phyloP scores from a whole-genome alignment of 306 rosid genomes.

The Corylus americana region DNA sequence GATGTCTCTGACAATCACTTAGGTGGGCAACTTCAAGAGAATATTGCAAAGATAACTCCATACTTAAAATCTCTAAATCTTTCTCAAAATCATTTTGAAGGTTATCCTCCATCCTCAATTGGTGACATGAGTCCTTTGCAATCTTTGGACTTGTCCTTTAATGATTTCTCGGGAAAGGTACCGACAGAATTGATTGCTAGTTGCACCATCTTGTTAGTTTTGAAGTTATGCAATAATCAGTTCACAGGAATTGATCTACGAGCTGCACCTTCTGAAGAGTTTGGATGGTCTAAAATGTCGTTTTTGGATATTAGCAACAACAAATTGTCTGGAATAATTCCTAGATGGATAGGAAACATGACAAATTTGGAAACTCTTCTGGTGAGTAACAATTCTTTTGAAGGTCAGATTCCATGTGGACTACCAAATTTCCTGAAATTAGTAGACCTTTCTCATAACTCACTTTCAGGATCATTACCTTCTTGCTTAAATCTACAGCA shows the following conservation, averaged over 20 bases:
- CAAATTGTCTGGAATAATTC: not conserved
- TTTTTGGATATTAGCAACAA: not conserved
- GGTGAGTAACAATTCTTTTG: not conserved
- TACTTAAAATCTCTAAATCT: not conserved
- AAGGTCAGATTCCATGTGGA: not conserved
- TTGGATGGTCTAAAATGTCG: accelerated
- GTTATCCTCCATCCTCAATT: slow-evolving; percentile 8
- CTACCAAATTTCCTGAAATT: accelerated
- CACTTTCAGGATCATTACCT: slow-evolving; percentile 1
- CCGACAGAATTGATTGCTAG: not conserved
- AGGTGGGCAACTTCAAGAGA: not conserved
- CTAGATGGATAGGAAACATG: not conserved
- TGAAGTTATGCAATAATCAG: not conserved
- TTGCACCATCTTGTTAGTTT: accelerated
- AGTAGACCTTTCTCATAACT: slow-evolving; percentile 8
- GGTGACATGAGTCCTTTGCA: not conserved
- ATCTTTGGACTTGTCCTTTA: not conserved
- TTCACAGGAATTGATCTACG: not conserved
- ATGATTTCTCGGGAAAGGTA: slow-evolving; percentile 1
- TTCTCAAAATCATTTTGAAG: not conserved
- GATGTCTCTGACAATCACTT: not conserved
- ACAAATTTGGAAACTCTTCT: accelerated
- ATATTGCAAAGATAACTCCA: not conserved
- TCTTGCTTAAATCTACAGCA: not conserved
- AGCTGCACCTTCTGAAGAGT: not conserved